A percentile compares a stretch with the other conserved stretches of the same genome.
These are phyloP conservation scores for Linderina pennispora DNA, from an alignment of 192 early-diverging fungal species.

Conservation along the genomic window DNA sequence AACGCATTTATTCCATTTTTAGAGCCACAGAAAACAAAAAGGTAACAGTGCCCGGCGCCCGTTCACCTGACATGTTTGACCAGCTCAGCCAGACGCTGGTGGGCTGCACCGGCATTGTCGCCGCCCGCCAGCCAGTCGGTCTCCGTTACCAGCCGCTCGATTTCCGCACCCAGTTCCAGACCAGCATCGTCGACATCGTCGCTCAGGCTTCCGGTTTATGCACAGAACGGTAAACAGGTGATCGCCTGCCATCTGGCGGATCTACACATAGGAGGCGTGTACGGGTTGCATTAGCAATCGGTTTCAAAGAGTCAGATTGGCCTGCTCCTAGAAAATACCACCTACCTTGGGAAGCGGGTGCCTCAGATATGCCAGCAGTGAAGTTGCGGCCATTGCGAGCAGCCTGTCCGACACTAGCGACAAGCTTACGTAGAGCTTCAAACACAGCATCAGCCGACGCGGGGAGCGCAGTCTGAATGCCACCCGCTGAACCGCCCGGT, in stretches of 20 bases:
- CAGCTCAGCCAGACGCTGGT: conserved; percentile 12
- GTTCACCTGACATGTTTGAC: too few relatives aligned
- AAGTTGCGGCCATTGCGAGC: conserved; percentile 14
- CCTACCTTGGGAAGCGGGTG: conserved; percentile 35
- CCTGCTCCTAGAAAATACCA: background rate
- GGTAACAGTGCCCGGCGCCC: too few relatives aligned
- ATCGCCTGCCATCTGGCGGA: conserved; percentile 42
- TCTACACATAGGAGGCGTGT: conserved; percentile 24
- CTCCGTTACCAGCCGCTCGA: conserved; percentile 26
- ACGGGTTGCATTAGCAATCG: background rate
- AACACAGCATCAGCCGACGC: conserved; percentile 26
- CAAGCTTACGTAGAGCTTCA: conserved; percentile 42
- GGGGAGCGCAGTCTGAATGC: conserved; percentile 37
- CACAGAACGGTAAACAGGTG: conserved; percentile 33
- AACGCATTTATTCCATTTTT: too few relatives aligned
- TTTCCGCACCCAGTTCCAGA: conserved; percentile 5
- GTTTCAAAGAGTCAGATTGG: background rate
- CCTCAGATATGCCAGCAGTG: conserved; percentile 30
- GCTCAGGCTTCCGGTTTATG: conserved; percentile 27
- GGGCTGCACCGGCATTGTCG: conserved; percentile 15
- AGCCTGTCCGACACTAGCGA: conserved; percentile 26
- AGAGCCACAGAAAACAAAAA: too few relatives aligned
- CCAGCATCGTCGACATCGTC: background rate
- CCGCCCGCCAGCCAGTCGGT: conserved; percentile 32
- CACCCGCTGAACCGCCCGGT: conserved; percentile 29